Conservation (phyloP, 352 stramenopile species). For the Halophytophthora batemanensis region DNA sequence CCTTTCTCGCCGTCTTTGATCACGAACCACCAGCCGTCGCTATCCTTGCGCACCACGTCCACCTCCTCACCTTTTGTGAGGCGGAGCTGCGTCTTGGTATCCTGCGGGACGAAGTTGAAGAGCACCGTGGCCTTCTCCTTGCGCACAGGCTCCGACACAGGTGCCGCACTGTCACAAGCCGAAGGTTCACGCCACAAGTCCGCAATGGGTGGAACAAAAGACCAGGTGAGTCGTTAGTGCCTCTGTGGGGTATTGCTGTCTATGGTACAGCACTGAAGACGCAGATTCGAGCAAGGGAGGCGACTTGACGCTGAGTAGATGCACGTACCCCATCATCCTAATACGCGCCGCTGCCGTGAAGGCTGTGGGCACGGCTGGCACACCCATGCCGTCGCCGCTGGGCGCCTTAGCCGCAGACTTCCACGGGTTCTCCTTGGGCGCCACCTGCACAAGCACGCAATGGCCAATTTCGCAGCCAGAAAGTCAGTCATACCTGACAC, state of each 20-base stretch:
- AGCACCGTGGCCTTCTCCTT: constrained; percentile 71
- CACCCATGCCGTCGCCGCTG: constrained; percentile 32
- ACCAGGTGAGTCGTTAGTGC: too few species aligned
- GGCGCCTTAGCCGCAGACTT: constrained; percentile 42
- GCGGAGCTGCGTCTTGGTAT: constrained; percentile 61
- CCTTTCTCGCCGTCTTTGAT: constrained; percentile 73
- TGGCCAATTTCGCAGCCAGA: too few species aligned
- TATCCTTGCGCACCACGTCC: constrained; percentile 79
- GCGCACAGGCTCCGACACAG: constrained; percentile 26
- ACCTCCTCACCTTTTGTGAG: constrained; percentile 69
- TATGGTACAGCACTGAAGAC: too few species aligned
- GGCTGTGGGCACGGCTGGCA: constrained; percentile 59
- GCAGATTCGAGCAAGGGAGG: neutral
- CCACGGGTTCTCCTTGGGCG: constrained; percentile 45
- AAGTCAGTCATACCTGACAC: neutral
- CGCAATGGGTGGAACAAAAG: too few species aligned
- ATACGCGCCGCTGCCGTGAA: constrained; percentile 54
- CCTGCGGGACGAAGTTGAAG: constrained; percentile 78
- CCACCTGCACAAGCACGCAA: constrained; percentile 21
- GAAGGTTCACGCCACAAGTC: too few species aligned
- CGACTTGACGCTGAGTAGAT: neutral
- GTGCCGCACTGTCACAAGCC: constrained; percentile 17
- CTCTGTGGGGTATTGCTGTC: too few species aligned
- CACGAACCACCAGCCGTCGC: constrained; percentile 84
- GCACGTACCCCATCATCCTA: constrained; percentile 47